Percentiles rank a stretch among this genome's conserved stretches.
These are phyloP conservation scores for Cercospora sp. DNA, from an alignment of 2,329 filamentous ascomycete species.

Conservation along the genomic window DNA sequence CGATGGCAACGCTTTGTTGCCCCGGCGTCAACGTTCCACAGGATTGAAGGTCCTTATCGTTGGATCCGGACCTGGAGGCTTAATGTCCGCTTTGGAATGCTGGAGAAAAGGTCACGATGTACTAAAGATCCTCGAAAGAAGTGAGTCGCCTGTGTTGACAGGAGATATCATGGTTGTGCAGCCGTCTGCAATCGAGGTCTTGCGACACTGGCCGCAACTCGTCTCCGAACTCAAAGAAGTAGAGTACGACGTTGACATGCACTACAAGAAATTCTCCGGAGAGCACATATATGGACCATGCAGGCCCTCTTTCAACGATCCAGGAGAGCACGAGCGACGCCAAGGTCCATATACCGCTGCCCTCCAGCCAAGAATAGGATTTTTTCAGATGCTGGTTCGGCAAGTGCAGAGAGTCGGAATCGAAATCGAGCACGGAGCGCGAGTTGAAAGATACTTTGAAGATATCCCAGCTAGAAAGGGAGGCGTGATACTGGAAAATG, in stretches of 20 bases:
- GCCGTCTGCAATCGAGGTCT: not conserved
- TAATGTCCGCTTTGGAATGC: not conserved
- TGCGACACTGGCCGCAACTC: not conserved
- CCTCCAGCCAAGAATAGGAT: not conserved
- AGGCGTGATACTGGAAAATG: slow-evolving; percentile 35
- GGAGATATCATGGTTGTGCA: not conserved
- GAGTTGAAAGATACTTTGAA: slow-evolving; percentile 37
- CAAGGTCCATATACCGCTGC: not conserved
- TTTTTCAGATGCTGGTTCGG: not conserved
- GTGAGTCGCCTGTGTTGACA: not conserved
- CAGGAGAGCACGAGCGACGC: not conserved
- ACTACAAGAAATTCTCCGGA: not conserved
- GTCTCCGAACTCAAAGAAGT: not conserved
- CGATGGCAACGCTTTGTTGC: too few species aligned
- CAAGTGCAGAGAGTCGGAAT: slow-evolving; percentile 26
- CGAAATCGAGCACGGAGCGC: slow-evolving; percentile 37
- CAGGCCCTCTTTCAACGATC: not conserved
- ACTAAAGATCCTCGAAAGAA: not conserved
- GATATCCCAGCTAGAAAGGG: slow-evolving; percentile 26
- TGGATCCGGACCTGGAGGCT: not conserved
- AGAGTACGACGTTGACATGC: not conserved
- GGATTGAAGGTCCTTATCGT: not conserved
- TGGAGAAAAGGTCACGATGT: not conserved
- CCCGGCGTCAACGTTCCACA: not conserved
- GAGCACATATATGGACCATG: not conserved